Conservation (phyloP, 2,329 filamentous ascomycete genomes). For the Fusarium sp. region DNA sequence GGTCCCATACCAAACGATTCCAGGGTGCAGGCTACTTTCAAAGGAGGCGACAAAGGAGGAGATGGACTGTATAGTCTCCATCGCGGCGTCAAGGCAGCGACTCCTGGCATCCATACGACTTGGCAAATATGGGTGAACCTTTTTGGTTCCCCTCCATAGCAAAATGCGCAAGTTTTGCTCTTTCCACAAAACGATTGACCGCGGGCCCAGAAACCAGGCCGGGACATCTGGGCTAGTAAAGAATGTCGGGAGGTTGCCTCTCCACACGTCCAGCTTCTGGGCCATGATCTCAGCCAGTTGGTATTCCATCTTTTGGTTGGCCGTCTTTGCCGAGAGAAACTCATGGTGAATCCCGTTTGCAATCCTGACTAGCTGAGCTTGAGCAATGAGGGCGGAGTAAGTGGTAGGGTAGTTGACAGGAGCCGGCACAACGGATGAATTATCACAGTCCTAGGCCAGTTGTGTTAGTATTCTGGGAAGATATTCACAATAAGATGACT, state of each 20-base stretch:
- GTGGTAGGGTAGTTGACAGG: conserved; percentile 53
- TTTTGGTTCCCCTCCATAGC: conserved; percentile 53
- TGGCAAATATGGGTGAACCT: conserved; percentile 48
- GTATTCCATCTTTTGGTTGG: conserved; percentile 48
- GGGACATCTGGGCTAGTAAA: conserved; percentile 48
- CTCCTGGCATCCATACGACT: conserved; percentile 43
- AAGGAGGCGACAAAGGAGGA: conserved; percentile 49
- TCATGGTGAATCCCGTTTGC: conserved; percentile 57
- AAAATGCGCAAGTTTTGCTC: conserved; percentile 58
- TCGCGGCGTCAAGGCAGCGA: conserved; percentile 53
- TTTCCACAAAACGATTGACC: conserved; percentile 56
- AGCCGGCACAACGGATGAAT: conserved; percentile 27
- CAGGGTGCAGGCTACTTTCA: conserved; percentile 44
- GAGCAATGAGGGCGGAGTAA: conserved; percentile 55
- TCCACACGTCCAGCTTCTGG: conserved; percentile 51
- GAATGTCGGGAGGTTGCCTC: conserved; percentile 48
- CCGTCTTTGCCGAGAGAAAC: conserved; percentile 53
- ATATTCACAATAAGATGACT: background rate
- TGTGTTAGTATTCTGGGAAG: background rate
- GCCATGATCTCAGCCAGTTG: conserved; percentile 55
- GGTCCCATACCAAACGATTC: conserved; percentile 56
- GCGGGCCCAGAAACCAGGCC: conserved; percentile 50
- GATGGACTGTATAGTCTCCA: conserved; percentile 53
- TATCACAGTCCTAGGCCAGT: background rate
- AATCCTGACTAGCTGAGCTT: conserved; percentile 54